Evolutionary conservation across 495 filamentous ascomycete genomes (phyloP).

Genomic region (Penicillium parvum): DNA sequence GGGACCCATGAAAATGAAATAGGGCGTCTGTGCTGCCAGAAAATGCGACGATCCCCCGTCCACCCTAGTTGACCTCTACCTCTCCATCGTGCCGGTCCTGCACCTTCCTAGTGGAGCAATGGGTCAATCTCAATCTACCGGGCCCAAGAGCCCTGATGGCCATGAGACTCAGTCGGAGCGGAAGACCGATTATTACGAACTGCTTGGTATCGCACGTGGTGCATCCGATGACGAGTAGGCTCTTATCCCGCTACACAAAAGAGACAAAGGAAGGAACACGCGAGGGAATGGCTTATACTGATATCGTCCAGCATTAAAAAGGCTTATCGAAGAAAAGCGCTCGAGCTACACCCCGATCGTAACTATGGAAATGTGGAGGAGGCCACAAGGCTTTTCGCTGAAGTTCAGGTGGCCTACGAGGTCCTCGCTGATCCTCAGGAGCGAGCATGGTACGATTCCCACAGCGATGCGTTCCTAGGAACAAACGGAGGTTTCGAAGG

Average conservation of each 20-base stretch:
- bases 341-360: constrained; percentile 92
- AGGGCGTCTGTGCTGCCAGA: too few species aligned
- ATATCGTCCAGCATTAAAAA: constrained; percentile 70
- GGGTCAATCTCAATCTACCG: constrained; percentile 76
- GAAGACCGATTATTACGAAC: constrained; percentile 89
- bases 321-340: constrained; percentile 82
- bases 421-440: constrained; percentile 94
- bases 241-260: too few species aligned
- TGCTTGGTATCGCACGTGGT: constrained; percentile 66
- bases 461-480: constrained; percentile 76
- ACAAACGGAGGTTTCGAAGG: constrained; percentile 41
- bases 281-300: background rate
- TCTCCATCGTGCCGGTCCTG: background rate
- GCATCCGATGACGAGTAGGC: constrained; percentile 82
- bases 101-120: constrained; percentile 41
- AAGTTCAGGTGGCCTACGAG: constrained; percentile 89
- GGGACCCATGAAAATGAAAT: too few species aligned
- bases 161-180: constrained; percentile 23
- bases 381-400: constrained; percentile 80
- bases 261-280: too few species aligned
- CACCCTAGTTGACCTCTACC: background rate
- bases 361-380: constrained; percentile 84
- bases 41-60: background rate
- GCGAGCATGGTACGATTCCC: constrained; percentile 95
- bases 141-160: constrained; percentile 26